Evolutionary conservation across 2,329 filamentous ascomycete genomes (phyloP), one percentile per base, ranked within the genome.

Genomic region (Aspergillus sergii): DNA sequence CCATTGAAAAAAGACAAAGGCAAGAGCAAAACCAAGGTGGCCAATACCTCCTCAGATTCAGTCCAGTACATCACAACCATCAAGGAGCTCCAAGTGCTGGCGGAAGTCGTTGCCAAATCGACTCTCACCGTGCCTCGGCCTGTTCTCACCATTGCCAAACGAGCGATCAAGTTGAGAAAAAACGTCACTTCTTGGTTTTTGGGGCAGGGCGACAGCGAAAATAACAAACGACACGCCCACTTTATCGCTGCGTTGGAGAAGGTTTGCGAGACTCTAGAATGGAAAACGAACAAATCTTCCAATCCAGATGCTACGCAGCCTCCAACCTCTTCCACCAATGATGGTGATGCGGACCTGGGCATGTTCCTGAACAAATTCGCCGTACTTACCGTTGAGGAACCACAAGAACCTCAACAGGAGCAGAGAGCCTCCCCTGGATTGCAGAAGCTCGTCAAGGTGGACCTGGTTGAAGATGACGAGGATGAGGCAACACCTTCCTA

Each of bases 181-280:
- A 23, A 60, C 8, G 70, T 74, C 56, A 75, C 71, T 53, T 70
- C 69, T 28, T 73, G 68, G 67, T 72, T 73, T 58, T 59, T 72
- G 58, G 72, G 69, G 23, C 64, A 67, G 57, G 71, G 70, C 7
- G 62, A 70, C 56, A 58, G 61, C 11, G 57, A 34, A 14, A 64
- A 62, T 54, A 70, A 73, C 57, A 63, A 67, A 30, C 60, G 66
- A 3, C 72, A 74, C 67, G 66, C 70, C 39, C 66, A 71, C 63
- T 73, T 73, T 54, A 69, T 73, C 60, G 63, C 66, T 45, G 67
- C 59, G 39, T 61, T 74, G 59, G 70, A 73, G 62, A 50, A 66
- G 30, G 68, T 74, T 11, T 73, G 70, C 58, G 67, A 73, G 21
- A 65, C 36, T 26, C 68, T 74, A 2, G 69, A 71, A 60, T 68